Evolutionary conservation across 1,284 basidiomycete genomes (phyloP).

Genomic region (Tetrapyrgos nigripes): DNA sequence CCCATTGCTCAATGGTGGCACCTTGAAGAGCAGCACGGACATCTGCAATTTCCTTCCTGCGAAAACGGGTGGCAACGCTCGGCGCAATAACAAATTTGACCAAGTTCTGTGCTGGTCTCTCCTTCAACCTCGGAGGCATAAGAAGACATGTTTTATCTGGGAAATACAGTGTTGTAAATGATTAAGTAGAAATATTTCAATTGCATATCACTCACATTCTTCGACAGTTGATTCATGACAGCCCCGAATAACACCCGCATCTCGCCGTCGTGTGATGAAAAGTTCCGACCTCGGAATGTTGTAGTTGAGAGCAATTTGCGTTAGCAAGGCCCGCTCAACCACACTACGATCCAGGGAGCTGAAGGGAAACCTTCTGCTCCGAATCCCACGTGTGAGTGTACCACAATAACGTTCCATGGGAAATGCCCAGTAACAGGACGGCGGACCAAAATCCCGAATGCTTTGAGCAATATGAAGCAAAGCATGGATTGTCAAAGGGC

Average conservation of each 20-base stretch:
- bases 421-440: conserved; percentile 37
- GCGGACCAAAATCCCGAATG: conserved; percentile 30
- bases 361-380: conserved; percentile 25
- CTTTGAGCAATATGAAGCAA: conserved; percentile 36
- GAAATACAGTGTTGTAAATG: not conserved
- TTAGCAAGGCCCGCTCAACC: conserved; percentile 24
- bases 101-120: not conserved
- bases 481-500: conserved; percentile 36
- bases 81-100: conserved; percentile 14
- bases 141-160: not conserved
- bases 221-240: not conserved
- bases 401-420: conserved; percentile 36
- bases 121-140: not conserved
- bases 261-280: not conserved
- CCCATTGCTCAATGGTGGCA: conserved; percentile 28
- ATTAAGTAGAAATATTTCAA: not conserved
- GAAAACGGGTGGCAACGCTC: not conserved
- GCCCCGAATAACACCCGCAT: not conserved
- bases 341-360: conserved; percentile 29
- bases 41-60: not conserved
- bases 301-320: conserved; percentile 22
- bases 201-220: no score
- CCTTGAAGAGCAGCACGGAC: not conserved
- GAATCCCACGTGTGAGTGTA: conserved; percentile 24
- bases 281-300: not conserved